Base-by-base conservation (phyloP, 208 protist genomes). In the Leishmania tropica region DNA sequence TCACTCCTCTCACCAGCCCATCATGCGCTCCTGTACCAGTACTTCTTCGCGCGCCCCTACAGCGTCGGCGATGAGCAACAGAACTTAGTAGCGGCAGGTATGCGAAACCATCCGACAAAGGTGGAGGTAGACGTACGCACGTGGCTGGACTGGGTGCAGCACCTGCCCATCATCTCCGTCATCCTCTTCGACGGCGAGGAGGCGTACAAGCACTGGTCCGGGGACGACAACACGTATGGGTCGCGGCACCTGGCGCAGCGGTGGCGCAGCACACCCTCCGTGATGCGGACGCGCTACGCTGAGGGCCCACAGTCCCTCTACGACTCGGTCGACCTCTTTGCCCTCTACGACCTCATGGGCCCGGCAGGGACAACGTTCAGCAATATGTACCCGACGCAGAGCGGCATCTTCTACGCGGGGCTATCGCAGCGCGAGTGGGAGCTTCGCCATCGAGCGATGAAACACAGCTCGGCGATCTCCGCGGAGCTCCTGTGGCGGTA, bases 151-250 rank as follows among this genome's bases (percentile, higher is more conserved):
- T 80, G 73, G 74, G 88, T 89, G 21, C 82, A 88, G 68, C 76
- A 89, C 74, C 85, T 93, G 13, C 91, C 89, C 17, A 80, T 82
- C 21, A 83, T 95, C 48, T 90, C 94, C 45, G 60, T 99, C 21
- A 65, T 98, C 21, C 89, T 99, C 71, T 98, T 99, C 90, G 97
- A 99, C 87, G 97, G 95, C 0, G 97, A 99, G 81, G 97, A 99
- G 88, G 97, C 97, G 2, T 98, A 98, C 85, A 79, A 85, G 37
- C 4, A 92, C 40, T 99, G 97, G 96, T 75, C 54, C 2, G 84
- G 67, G n/a, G 87, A 85, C 13, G 97, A 99, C 85, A 90, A 96
- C 87, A 94, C 97, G n/a, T 98, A 98, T 85, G 96, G 96, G 13
- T 91, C 97, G 3, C 89, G 96, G 31, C 95, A 97, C 85, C 85